phyloP scores from a whole-genome alignment of 352 stramenopile species.

The Phytopythium oedochilum region DNA sequence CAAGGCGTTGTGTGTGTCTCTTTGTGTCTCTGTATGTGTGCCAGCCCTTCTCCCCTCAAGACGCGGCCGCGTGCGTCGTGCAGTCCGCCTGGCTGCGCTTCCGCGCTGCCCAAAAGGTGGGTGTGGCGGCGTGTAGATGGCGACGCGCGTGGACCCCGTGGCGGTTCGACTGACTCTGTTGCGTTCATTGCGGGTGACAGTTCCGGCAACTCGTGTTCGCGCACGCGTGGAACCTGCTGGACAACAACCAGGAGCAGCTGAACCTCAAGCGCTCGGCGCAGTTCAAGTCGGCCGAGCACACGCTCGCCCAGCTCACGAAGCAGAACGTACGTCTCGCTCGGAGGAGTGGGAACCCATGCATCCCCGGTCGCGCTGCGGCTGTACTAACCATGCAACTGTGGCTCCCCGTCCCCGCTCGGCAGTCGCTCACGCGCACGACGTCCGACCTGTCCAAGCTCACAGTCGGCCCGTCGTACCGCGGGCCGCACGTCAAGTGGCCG shows the following conservation, averaged over 20 bases:
- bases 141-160: too few species aligned
- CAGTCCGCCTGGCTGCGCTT: conserved; percentile 73
- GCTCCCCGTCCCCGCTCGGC: not conserved
- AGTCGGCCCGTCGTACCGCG: conserved; percentile 60
- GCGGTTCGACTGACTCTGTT: too few species aligned
- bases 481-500: conserved; percentile 79
- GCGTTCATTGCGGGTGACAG: conserved; percentile 21
- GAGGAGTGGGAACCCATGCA: not conserved
- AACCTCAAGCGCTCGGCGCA: conserved; percentile 85
- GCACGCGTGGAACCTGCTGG: conserved; percentile 86
- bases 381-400: not conserved
- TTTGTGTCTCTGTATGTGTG: too few species aligned
- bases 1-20: too few species aligned
- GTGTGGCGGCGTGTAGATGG: too few species aligned
- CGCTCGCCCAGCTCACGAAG: conserved; percentile 68
- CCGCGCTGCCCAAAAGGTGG: conserved; percentile 73
- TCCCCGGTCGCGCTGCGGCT: not conserved
- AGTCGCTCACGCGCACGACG: conserved; percentile 40
- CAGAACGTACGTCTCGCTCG: conserved; percentile 33
- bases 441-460: conserved; percentile 55
- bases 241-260: conserved; percentile 89
- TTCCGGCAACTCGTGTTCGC: conserved; percentile 79
- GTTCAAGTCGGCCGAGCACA: conserved; percentile 82
- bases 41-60: conserved; percentile 74
- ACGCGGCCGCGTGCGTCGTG: conserved; percentile 67